These are phyloP conservation scores for Asclepias syriaca DNA, from an alignment of 257 asterid species.

Conservation along the genomic window DNA sequence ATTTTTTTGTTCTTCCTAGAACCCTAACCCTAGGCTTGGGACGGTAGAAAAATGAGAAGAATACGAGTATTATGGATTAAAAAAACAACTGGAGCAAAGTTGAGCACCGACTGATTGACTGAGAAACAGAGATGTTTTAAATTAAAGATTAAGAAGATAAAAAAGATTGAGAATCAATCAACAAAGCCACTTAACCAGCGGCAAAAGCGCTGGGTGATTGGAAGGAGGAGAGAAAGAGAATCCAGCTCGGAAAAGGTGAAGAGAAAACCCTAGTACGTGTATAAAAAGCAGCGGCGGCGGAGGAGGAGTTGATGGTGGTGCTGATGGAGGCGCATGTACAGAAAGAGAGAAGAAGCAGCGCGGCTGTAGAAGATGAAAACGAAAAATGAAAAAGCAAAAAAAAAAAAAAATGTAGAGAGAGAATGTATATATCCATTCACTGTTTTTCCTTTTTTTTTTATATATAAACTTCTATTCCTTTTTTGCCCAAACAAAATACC, in stretches of 20 bases:
- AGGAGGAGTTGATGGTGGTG: slow-evolving; percentile 39
- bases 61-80: neutral
- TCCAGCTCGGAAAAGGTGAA: slow-evolving; percentile 53
- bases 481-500: neutral
- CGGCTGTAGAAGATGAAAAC: slow-evolving; percentile 33
- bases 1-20: neutral
- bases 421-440: too few relatives aligned
- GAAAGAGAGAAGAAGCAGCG: slow-evolving; percentile 23
- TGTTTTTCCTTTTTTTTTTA: too few relatives aligned
- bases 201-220: slow-evolving; percentile 32
- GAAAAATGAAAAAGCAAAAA: slow-evolving; percentile 20
- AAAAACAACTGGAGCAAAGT: slow-evolving; percentile 7
- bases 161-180: slow-evolving; percentile 34
- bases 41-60: neutral
- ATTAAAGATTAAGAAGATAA: neutral
- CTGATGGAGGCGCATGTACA: slow-evolving; percentile 49
- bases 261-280: slow-evolving; percentile 21
- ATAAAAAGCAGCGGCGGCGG: slow-evolving; percentile 22
- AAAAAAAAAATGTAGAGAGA: slow-evolving; percentile 12
- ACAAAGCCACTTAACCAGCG: slow-evolving; percentile 60
- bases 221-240: slow-evolving; percentile 29
- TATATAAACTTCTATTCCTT: too few relatives aligned
- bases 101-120: slow-evolving; percentile 5
- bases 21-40: slow-evolving; percentile 37
- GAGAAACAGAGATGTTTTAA: slow-evolving; percentile 22